Conservation (phyloP, 1,284 basidiomycete genomes). For the Austroboletus novae-zelandiae region DNA sequence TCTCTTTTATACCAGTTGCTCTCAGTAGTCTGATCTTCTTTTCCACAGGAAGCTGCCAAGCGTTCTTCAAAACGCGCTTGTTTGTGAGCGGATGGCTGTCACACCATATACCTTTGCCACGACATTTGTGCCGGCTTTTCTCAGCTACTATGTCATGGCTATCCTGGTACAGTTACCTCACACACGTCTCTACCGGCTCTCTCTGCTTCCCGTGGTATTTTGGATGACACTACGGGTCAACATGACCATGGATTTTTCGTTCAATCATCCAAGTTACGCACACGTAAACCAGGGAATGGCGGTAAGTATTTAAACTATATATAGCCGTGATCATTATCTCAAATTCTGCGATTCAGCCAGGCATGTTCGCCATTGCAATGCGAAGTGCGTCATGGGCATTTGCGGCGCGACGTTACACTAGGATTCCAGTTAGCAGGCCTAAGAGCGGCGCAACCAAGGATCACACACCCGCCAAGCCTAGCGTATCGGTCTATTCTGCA, state of each 20-base stretch:
- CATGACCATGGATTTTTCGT: slow-evolving; percentile 24
- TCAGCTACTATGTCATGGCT: slow-evolving; percentile 28
- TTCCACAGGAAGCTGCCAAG: slow-evolving; percentile 7
- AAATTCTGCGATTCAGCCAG: too few species aligned
- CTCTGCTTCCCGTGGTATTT: slow-evolving; percentile 27
- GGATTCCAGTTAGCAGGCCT: too few species aligned
- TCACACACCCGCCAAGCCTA: too few species aligned
- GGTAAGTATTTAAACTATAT: slow-evolving; percentile 14
- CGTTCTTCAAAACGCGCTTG: slow-evolving; percentile 6
- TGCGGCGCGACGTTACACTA: too few species aligned
- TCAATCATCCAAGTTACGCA: slow-evolving; percentile 6
- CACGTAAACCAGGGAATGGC: slow-evolving; percentile 25
- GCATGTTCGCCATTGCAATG: too few species aligned
- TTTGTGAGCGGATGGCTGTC: slow-evolving; percentile 15
- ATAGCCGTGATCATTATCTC: too few species aligned
- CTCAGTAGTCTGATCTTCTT: too few species aligned
- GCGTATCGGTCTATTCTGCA: too few species aligned
- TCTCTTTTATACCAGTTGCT: not conserved
- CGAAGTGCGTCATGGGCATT: too few species aligned
- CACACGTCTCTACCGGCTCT: slow-evolving; percentile 13
- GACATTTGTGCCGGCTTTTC: slow-evolving; percentile 15
- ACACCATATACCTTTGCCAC: slow-evolving; percentile 23
- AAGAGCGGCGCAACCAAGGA: too few species aligned
- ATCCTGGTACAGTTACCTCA: slow-evolving; percentile 28
- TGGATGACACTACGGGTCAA: slow-evolving; percentile 13